Percentiles rank a stretch among this genome's conserved stretches.
These are phyloP conservation scores for Caloboletus firmus DNA, from an alignment of 1,284 basidiomycete species.

Conservation along the genomic window DNA sequence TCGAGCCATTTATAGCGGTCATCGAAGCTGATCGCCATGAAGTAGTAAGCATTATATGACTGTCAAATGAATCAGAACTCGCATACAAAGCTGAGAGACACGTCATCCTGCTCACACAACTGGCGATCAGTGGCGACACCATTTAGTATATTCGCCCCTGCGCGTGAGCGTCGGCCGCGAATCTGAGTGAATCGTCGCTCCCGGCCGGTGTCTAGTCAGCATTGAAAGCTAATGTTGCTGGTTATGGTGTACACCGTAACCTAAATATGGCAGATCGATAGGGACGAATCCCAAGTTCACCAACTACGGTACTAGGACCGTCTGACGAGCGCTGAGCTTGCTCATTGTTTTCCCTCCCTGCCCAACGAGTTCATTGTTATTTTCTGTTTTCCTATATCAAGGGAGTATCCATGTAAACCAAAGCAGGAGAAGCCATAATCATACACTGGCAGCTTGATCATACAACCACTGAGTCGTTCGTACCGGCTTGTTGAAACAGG, in stretches of 20 bases:
- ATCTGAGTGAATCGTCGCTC: neutral
- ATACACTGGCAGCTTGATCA: neutral
- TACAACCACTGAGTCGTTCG: neutral
- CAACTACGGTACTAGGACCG: too few species aligned
- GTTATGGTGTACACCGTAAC: too few species aligned
- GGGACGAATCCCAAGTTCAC: neutral
- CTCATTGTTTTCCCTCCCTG: too few species aligned
- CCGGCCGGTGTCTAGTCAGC: neutral
- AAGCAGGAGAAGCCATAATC: neutral
- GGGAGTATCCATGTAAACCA: neutral
- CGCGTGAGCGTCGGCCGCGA: neutral
- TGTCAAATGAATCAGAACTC: neutral
- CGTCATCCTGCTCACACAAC: too few species aligned
- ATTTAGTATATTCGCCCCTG: too few species aligned
- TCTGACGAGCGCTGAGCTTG: neutral
- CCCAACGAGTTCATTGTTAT: neutral
- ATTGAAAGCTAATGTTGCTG: too few species aligned
- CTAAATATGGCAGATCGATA: slow-evolving; percentile 2
- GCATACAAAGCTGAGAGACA: neutral
- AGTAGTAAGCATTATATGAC: neutral
- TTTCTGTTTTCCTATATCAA: neutral
- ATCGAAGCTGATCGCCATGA: neutral
- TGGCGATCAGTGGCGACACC: neutral
- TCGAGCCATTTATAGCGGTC: neutral
- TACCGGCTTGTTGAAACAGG: neutral